A percentile compares a stretch with the other conserved stretches of the same genome.
These are phyloP conservation scores for Colletotrichum abscissum DNA, from an alignment of 2,329 filamentous ascomycete species.

Conservation along the genomic window DNA sequence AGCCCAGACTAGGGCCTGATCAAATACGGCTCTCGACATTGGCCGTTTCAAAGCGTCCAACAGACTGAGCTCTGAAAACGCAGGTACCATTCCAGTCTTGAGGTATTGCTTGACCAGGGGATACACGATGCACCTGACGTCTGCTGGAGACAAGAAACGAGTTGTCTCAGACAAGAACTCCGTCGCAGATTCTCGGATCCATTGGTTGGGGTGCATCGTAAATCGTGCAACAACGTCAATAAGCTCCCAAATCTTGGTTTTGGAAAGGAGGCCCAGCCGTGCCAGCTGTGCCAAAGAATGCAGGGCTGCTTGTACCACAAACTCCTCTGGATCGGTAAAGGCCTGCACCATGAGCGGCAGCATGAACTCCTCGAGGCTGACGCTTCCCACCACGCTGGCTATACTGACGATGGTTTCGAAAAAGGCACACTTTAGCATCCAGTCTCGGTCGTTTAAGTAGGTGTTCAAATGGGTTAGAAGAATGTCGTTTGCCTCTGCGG, in stretches of 20 bases:
- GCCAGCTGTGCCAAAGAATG: slow-evolving; percentile 91
- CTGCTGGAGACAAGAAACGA: slow-evolving; percentile 80
- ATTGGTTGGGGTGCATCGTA: slow-evolving; percentile 92
- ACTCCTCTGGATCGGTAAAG: slow-evolving; percentile 91
- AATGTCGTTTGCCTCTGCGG: slow-evolving; percentile 93
- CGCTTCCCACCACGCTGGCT: slow-evolving; percentile 88
- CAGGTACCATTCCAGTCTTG: slow-evolving; percentile 74
- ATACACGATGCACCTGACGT: slow-evolving; percentile 84
- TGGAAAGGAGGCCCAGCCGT: slow-evolving; percentile 86
- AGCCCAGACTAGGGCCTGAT: slow-evolving; percentile 89
- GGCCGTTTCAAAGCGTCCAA: slow-evolving; percentile 88
- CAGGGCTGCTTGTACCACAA: slow-evolving; percentile 90
- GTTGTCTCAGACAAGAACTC: slow-evolving; percentile 85
- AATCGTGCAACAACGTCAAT: slow-evolving; percentile 86
- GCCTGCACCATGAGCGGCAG: slow-evolving; percentile 96
- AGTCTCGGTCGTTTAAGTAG: slow-evolving; percentile 95
- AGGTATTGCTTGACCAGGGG: slow-evolving; percentile 86
- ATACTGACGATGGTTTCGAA: slow-evolving; percentile 96
- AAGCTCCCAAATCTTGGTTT: slow-evolving; percentile 87
- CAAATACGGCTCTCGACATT: slow-evolving; percentile 81
- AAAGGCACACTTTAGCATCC: slow-evolving; percentile 96
- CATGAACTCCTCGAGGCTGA: slow-evolving; percentile 93
- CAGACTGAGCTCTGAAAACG: slow-evolving; percentile 78
- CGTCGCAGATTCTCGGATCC: slow-evolving; percentile 91
- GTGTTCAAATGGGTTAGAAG: slow-evolving; percentile 96